phyloP scores from a whole-genome alignment of 345 rosid species.

The Reutealis trisperma region DNA sequence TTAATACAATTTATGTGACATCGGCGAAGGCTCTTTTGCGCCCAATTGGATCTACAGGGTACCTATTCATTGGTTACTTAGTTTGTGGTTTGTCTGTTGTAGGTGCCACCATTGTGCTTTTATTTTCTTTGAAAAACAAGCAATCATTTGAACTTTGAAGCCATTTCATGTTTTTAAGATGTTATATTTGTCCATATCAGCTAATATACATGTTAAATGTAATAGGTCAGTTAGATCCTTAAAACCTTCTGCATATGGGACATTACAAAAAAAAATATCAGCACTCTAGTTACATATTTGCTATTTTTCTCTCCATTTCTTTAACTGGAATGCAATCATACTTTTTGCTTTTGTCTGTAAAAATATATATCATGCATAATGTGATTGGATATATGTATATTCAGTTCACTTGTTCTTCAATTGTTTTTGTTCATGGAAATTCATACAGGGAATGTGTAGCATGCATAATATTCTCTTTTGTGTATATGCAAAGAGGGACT shows the following conservation, averaged over 20 bases:
- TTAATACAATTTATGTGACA: background rate
- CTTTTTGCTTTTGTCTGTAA: background rate
- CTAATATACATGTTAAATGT: too few species aligned
- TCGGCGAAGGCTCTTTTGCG: background rate
- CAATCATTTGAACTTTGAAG: too few species aligned
- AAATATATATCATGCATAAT: background rate
- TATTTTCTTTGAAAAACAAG: too few species aligned
- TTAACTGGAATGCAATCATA: background rate
- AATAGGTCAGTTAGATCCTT: too few species aligned
- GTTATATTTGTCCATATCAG: too few species aligned
- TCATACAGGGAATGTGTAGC: background rate
- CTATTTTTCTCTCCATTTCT: background rate
- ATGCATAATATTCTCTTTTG: background rate
- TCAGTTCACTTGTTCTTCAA: background rate
- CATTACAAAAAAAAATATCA: too few species aligned
- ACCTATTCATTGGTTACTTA: background rate
- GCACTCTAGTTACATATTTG: background rate
- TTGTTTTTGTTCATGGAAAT: background rate
- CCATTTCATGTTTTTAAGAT: background rate
- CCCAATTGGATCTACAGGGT: background rate
- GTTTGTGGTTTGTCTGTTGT: too few species aligned
- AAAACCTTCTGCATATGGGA: background rate
- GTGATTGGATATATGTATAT: background rate
- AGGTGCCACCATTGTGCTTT: too few species aligned
- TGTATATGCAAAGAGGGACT: background rate